Evolutionary conservation across 1,139 yeast genomes (phyloP).

Genomic region (Lodderomyces margitis): DNA sequence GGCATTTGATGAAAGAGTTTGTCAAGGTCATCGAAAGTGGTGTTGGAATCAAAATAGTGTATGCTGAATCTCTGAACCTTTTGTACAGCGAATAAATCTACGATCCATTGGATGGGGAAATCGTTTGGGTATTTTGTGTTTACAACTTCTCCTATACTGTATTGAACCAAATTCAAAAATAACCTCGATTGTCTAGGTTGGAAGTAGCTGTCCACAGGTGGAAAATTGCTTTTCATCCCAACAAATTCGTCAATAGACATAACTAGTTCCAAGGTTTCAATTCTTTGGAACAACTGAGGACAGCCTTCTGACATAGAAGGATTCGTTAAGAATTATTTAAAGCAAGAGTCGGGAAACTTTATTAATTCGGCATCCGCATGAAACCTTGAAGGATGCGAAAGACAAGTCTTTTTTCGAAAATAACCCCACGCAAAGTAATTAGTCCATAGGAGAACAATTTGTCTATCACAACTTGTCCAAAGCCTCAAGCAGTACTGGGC

Average conservation of each 20-base stretch:
- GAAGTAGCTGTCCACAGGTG: neutral
- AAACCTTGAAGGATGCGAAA: too few species aligned
- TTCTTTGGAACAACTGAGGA: neutral
- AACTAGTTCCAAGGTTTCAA: neutral
- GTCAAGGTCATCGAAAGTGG: neutral
- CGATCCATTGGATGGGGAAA: neutral
- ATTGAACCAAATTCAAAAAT: neutral
- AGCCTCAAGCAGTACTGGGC: neutral
- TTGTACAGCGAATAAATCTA: neutral
- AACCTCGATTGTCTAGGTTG: neutral
- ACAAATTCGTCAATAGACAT: neutral
- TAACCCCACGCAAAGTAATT: neutral
- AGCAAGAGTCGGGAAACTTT: too few species aligned
- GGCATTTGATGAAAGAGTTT: neutral
- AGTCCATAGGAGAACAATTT: neutral
- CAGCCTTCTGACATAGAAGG: neutral
- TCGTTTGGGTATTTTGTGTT: neutral
- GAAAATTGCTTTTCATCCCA: neutral
- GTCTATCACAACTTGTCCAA: neutral
- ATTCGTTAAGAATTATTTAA: neutral
- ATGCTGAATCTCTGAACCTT: neutral
- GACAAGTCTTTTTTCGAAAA: too few species aligned
- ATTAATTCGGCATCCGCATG: too few species aligned
- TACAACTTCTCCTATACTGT: neutral
- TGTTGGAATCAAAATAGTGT: neutral